Evolutionary conservation across 2,329 filamentous ascomycete species (phyloP).

Genomic region (Talaromyces sp.): DNA sequence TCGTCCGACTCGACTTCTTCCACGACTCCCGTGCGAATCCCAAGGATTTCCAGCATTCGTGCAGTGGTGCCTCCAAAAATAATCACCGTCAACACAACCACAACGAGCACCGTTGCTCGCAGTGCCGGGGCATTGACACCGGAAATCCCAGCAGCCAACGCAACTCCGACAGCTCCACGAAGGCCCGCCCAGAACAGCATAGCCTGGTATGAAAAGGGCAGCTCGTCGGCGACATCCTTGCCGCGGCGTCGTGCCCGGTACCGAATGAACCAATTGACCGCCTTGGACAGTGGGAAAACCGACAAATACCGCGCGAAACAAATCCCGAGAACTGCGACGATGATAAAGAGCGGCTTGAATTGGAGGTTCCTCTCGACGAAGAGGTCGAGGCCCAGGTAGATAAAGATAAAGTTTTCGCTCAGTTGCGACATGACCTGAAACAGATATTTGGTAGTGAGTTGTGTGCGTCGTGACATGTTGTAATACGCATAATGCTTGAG

Average conservation of each 20-base stretch:
- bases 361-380: constrained; percentile 85
- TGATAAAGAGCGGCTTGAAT: constrained; percentile 92
- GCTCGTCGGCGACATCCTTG: constrained; percentile 72
- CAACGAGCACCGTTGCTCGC: constrained; percentile 91
- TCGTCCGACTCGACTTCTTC: constrained; percentile 97
- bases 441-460: constrained; percentile 95
- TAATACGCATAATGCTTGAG: constrained; percentile 99
- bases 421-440: constrained; percentile 93
- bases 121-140: constrained; percentile 78
- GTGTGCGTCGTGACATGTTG: constrained; percentile 97
- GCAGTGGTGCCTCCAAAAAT: constrained; percentile 98
- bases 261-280: constrained; percentile 88
- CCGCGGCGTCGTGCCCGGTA: constrained; percentile 76
- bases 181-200: constrained; percentile 99
- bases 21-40: constrained; percentile 93
- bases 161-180: constrained; percentile 91
- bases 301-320: constrained; percentile 89
- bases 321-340: constrained; percentile 85
- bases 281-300: constrained; percentile 83
- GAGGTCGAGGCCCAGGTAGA: constrained; percentile 89
- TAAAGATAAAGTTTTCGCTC: constrained; percentile 99
- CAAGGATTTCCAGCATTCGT: constrained; percentile 93
- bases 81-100: constrained; percentile 95
- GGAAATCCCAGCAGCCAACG: constrained; percentile 79
- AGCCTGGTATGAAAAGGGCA: constrained; percentile 93